Evolutionary conservation across 2,329 filamentous ascomycete species (phyloP), one percentile per base, ranked within the genome.

Genomic region (Sclerotinia spermophila): DNA sequence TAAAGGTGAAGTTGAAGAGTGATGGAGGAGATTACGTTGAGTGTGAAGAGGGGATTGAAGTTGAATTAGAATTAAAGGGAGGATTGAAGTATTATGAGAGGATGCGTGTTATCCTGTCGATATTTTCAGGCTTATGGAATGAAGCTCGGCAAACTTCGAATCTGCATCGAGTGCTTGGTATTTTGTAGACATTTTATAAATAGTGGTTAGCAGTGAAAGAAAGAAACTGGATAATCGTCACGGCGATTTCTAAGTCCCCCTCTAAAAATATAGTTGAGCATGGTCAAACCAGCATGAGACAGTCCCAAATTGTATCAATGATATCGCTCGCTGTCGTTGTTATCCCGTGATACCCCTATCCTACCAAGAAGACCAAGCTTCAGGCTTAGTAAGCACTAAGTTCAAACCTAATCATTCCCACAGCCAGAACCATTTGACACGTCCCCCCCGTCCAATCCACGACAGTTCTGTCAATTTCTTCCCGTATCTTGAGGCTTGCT

Each of bases 341-440:
- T 19, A 35, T 66, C 48, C 62, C 33, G 48, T 66, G 62, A 66
- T 53, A 24, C 62, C 45, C 62, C 62, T 66, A 53, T 66, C 10
- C 19, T 2, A 38, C n/a, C 15, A 38, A 30, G 6, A 38, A 38
- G 15, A 13, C 45, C 24, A 65, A 40, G 33, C 45, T 30, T 30
- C 8, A 1, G 2, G 33, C 44, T 65, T 65, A 53, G 33, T 65
- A 51, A 64, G 44, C 45, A 53, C 33, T 19, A 40, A 21, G 24
- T 65, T 33, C 33, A 5, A 40, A 53, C 40, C 40, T 53, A 64
- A 24, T 24, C 58, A 33, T 19, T 24, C n/a, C 45, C 45, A 40
- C 45, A 21, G 45, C n/a, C 45, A 27, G 21, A 35, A 38, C 33
- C 33, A 40, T 59, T 66, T 40, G 8, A 66, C 45, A 13, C 21